Percentiles rank a stretch among this genome's conserved stretches.
Evolutionary conservation across 345 rosid genomes (phyloP).

Genomic region (Linum lewisii): DNA sequence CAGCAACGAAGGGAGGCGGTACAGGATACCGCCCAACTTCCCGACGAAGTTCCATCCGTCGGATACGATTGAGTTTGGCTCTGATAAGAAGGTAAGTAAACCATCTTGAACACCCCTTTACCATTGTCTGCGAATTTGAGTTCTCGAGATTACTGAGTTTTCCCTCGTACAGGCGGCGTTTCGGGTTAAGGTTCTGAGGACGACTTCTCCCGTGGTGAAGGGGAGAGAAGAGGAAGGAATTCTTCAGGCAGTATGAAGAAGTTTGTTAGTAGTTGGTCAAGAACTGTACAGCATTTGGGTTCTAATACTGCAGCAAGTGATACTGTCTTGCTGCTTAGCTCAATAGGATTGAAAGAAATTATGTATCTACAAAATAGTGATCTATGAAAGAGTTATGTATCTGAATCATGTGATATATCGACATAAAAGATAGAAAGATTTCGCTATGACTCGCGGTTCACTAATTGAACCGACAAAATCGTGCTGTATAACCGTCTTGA

Average conservation of each 20-base stretch:
- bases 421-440: not conserved
- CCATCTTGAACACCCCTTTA: not conserved
- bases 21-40: slow-evolving; percentile 39
- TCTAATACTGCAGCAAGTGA: slow-evolving; percentile 4
- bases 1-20: slow-evolving; percentile 60
- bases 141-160: not conserved
- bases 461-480: too few relatives aligned
- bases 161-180: slow-evolving; percentile 44
- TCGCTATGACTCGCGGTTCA: too few relatives aligned
- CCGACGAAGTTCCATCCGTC: slow-evolving; percentile 51
- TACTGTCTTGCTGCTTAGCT: slow-evolving; percentile 6
- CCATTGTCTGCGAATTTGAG: not conserved
- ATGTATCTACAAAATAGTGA: too few relatives aligned
- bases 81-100: slow-evolving; percentile 44
- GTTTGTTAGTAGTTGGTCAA: not conserved
- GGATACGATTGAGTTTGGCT: slow-evolving; percentile 55
- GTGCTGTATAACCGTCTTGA: too few relatives aligned
- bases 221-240: slow-evolving; percentile 26
- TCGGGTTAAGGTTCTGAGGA: slow-evolving; percentile 58
- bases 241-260: slow-evolving; percentile 49
- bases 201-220: slow-evolving; percentile 21
- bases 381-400: not conserved
- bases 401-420: not conserved
- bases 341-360: not conserved
- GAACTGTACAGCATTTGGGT: slow-evolving; percentile 24